A percentile compares a stretch with the other conserved stretches of the same genome.
These are phyloP conservation scores for Cercophora scortea DNA, from an alignment of 495 filamentous ascomycete species.

Conservation along the genomic window DNA sequence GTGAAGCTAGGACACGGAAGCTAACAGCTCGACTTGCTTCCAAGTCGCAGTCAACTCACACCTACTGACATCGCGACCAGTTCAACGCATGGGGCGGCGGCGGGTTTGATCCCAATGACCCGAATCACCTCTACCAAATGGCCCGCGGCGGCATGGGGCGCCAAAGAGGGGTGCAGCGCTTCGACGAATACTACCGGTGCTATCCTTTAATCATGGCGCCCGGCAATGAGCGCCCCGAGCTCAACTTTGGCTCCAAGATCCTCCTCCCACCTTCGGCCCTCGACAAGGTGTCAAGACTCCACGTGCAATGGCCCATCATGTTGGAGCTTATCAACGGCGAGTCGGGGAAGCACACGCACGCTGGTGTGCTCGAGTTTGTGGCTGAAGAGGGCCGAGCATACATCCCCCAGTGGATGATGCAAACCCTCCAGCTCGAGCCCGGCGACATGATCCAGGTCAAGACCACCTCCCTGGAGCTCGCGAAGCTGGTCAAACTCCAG, in stretches of 20 bases:
- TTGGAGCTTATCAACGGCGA: slow-evolving; percentile 89
- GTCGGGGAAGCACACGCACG: slow-evolving; percentile 72
- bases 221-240: slow-evolving; percentile 79
- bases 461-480: slow-evolving; percentile 82
- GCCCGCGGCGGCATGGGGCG: slow-evolving; percentile 30
- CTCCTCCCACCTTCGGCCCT: slow-evolving; percentile 90
- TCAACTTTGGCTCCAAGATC: slow-evolving; percentile 96
- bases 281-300: slow-evolving; percentile 90
- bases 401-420: slow-evolving; percentile 95
- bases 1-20: too few species aligned
- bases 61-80: slow-evolving; percentile 12
- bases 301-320: slow-evolving; percentile 95
- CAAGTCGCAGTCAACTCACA: too few species aligned
- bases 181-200: slow-evolving; percentile 96
- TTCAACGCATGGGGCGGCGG: slow-evolving; percentile 26
- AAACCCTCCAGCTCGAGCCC: slow-evolving; percentile 77
- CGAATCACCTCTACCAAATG: slow-evolving; percentile 41
- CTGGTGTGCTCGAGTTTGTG: slow-evolving; percentile 93
- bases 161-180: slow-evolving; percentile 45
- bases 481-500: slow-evolving; percentile 89
- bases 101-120: slow-evolving; percentile 52
- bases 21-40: too few species aligned
- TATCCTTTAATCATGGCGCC: slow-evolving; percentile 92
- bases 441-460: slow-evolving; percentile 93
- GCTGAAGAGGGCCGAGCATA: slow-evolving; percentile 96